phyloP scores from a whole-genome alignment of 2,329 filamentous ascomycete genomes.

The Alternaria brassicicola region DNA sequence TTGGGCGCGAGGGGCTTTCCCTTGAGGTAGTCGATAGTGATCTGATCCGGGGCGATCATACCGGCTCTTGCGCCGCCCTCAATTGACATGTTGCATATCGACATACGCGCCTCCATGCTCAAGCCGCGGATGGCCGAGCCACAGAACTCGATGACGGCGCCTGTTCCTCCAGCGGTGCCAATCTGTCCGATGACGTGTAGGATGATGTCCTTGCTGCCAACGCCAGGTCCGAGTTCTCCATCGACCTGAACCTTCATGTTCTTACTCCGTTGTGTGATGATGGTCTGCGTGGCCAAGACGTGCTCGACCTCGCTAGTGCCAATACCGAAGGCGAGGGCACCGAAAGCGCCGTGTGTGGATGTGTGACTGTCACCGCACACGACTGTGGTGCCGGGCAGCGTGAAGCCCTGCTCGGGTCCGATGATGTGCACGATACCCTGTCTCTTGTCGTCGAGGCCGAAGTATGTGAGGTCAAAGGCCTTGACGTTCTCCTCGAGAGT shows the following conservation, averaged over 20 bases:
- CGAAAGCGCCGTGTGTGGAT: constrained; percentile 96
- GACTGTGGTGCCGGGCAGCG: constrained; percentile 92
- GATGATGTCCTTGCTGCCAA: constrained; percentile 95
- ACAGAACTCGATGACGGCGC: constrained; percentile 95
- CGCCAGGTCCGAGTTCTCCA: constrained; percentile 84
- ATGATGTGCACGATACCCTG: constrained; percentile 99
- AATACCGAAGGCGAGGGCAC: constrained; percentile 92
- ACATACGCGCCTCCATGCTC: constrained; percentile 98
- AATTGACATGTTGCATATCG: constrained; percentile 99
- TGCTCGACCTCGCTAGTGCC: constrained; percentile 99
- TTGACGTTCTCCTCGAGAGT: constrained; percentile 98
- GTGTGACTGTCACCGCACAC: constrained; percentile 99
- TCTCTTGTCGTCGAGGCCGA: constrained; percentile 92
- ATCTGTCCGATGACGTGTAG: constrained; percentile 92
- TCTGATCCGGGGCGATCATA: constrained; percentile 95
- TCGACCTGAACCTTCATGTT: constrained; percentile 99
- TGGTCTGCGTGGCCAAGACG: constrained; percentile 92
- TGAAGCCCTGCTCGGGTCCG: constrained; percentile 98
- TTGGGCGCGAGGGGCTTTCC: constrained; percentile 86
- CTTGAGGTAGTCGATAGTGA: constrained; percentile 94
- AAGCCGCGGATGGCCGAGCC: constrained; percentile 87
- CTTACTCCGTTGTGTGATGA: constrained; percentile 94
- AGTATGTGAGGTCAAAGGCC: constrained; percentile 95
- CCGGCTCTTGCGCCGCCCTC: constrained; percentile 94
- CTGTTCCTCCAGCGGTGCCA: constrained; percentile 92